Evolutionary conservation across 2,329 filamentous ascomycete species (phyloP), one percentile per base, ranked within the genome.

Genomic region (Diaporthe destruens): DNA sequence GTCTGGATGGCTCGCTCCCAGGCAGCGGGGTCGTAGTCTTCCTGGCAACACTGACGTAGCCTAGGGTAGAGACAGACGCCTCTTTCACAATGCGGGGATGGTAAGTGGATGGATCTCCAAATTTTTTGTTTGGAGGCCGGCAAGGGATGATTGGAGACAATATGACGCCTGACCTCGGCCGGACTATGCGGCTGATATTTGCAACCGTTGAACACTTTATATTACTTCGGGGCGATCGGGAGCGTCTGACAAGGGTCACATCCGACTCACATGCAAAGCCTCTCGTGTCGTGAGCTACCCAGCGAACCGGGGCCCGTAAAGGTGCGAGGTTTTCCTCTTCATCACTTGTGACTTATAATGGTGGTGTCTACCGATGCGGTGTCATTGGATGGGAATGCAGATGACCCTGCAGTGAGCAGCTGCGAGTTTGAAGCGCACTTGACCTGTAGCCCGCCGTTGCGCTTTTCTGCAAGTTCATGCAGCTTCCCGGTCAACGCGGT

Each of bases 381-480:
- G n/a, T 36, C 32, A 70, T 70, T 70, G 68, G 68, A 25, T 29
- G 47, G 11, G 23, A 16, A 32, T 23, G 5, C 25, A 29, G 12
- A 14, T 36, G 55, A 34, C n/a, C 44, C 61, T 34, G 42, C 68
- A 53, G 14, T 23, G 34, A 42, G 36, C 14, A 32, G 23, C 34
- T 70, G 68, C 42, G 23, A 70, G 68, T 51, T 61, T 61, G 55
- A 54, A 70, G 44, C 53, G 39, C 57, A 25, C 18, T 32, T 25
- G 16, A 34, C 59, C 29, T 69, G 67, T 54, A 59, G 55, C 44
- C 34, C 3, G 55, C 67, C 55, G 67, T 69, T 6, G 2, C 29
- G n/a, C 29, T 5, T 36, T 36, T 32, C 44, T 49, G 53, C 32
- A 23, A 42, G 55, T 61, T 70, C 55, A 61, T 70, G 67, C 67